Evolutionary conservation across 768 basidiomycete genomes (phyloP), one percentile per base, ranked within the genome.

Genomic region (Mycena polygramma): DNA sequence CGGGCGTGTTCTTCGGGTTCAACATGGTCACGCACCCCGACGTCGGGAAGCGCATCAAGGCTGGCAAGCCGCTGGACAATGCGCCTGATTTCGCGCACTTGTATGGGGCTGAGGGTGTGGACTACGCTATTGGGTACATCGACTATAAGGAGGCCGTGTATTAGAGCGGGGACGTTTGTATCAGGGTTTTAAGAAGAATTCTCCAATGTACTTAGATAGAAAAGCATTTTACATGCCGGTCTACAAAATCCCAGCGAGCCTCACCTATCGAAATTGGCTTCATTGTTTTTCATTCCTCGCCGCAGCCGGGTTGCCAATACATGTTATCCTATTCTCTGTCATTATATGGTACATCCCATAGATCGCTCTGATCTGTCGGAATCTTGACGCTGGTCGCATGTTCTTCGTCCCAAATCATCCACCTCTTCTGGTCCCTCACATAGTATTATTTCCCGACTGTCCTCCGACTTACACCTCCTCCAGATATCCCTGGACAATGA

Each of bases 401-500:
- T 30, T 6, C 6, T 41, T 2, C 8, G 4, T 2, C 41, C 3
- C 41, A 10, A 41, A 41, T 7, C 15, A 10, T 41, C 41, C 39
- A 39, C 39, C 39, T 39, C 39, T 13, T 39, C 39, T 13, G 39
- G 39, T 39, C 39, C 41, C 8, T 41, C 15, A 41, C 22, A 52
- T 52, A 17, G 51, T 4, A 15, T 30, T 17, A 52, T 24, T 24
- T 52, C 11, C 24, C 45, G 17, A 46, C 24, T 71, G 30, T 30
- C 6, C 30, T 6, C 6, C 30, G 30, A 30, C 30, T 30, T 30
- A 91, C 69, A 97, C 91, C 76, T 97, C 91, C 83, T 98, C 94
- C 73, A 99, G 83, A 79, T 92, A 97, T 6, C 97, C 97, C 77
- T 96, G 94, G 1, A 97, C 91, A 74, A 99, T 95, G 74, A 99